A percentile compares a stretch with the other conserved stretches of the same genome.
Conservation (phyloP, 257 asterid genomes). For the Lycium barbarum region DNA sequence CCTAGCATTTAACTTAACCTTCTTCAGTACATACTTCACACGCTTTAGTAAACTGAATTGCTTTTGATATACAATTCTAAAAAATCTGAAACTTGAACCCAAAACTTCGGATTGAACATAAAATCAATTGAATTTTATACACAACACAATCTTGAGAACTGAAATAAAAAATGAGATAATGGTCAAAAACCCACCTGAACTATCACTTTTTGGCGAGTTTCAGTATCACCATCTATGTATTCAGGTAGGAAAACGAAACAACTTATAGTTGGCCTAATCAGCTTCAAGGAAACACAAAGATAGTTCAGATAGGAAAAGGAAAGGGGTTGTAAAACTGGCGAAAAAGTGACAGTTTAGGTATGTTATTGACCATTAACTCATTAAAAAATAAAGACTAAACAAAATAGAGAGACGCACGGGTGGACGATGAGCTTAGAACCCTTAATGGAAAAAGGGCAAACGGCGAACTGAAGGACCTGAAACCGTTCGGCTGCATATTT, state of each 20-base stretch:
- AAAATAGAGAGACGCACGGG: constrained; percentile 59
- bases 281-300: too few species aligned
- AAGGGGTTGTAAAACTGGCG: too few species aligned
- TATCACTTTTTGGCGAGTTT: too few species aligned
- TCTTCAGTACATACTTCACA: not conserved
- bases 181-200: not conserved
- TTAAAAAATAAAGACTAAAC: too few species aligned
- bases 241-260: too few species aligned
- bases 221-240: too few species aligned
- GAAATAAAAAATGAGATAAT: not conserved
- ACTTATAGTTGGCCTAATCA: too few species aligned
- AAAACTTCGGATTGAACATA: not conserved
- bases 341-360: too few species aligned
- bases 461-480: constrained; percentile 85
- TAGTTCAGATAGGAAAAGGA: not conserved
- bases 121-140: not conserved
- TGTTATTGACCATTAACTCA: too few species aligned
- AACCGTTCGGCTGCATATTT: constrained; percentile 73
- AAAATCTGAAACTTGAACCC: not conserved
- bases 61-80: not conserved
- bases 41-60: not conserved
- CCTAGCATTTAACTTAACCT: not conserved
- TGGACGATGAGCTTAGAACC: constrained; percentile 70
- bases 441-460: constrained; percentile 79
- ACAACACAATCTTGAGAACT: not conserved